A percentile compares a stretch with the other conserved stretches of the same genome.
phyloP scores from a whole-genome alignment of 495 filamentous ascomycete species.

The Neurospora sp. region DNA sequence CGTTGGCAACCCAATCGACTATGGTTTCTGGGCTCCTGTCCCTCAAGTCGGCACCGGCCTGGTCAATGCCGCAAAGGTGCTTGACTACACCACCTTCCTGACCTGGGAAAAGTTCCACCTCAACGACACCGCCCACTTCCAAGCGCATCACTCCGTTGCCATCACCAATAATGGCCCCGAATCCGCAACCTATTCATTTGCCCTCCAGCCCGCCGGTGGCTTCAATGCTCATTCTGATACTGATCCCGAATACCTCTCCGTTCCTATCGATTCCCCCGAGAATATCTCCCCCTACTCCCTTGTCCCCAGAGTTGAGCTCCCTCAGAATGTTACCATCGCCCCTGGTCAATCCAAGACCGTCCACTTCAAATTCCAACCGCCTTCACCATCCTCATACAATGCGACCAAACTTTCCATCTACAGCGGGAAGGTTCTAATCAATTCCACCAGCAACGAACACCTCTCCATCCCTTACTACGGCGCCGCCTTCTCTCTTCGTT shows the following conservation, averaged over 20 bases:
- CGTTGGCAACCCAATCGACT: slow-evolving; percentile 13
- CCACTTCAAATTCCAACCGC: slow-evolving; percentile 19
- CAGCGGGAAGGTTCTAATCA: slow-evolving; percentile 27
- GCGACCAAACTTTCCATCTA: slow-evolving; percentile 21
- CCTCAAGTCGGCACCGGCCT: slow-evolving; percentile 39
- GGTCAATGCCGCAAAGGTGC: slow-evolving; percentile 33
- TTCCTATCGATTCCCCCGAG: neutral
- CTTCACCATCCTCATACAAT: slow-evolving; percentile 5
- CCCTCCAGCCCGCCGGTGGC: slow-evolving; percentile 12
- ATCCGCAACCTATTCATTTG: slow-evolving; percentile 26
- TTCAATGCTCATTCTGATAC: slow-evolving; percentile 3
- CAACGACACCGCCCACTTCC: slow-evolving; percentile 34
- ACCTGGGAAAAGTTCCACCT: slow-evolving; percentile 29
- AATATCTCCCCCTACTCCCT: slow-evolving; percentile 3
- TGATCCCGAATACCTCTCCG: slow-evolving; percentile 1
- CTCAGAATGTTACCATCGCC: neutral
- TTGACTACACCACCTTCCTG: slow-evolving; percentile 29
- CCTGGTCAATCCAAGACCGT: slow-evolving; percentile 18
- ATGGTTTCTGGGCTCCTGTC: slow-evolving; percentile 26
- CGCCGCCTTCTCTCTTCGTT: slow-evolving; percentile 10
- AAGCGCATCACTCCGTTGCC: slow-evolving; percentile 21
- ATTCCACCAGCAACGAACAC: slow-evolving; percentile 20
- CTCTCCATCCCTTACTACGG: slow-evolving; percentile 23
- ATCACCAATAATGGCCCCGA: slow-evolving; percentile 32
- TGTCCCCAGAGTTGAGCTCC: slow-evolving; percentile 3